Conservation (phyloP, 495 filamentous ascomycete species). For the Penicillium canescens region DNA sequence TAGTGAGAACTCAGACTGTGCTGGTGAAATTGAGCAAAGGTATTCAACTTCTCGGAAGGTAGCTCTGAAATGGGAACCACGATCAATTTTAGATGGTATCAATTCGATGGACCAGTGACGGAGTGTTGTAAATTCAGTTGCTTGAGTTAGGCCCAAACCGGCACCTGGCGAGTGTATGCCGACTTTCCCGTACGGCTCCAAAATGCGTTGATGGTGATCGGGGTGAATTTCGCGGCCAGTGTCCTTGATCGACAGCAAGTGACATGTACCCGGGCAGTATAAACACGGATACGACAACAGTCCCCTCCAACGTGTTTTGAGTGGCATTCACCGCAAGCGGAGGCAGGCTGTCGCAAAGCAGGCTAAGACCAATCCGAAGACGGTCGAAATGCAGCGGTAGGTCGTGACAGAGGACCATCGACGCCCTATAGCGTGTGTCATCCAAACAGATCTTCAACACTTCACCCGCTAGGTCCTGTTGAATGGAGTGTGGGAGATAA, state of each 20-base stretch:
- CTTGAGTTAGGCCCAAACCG: slow-evolving; percentile 17
- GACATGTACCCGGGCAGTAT: not conserved
- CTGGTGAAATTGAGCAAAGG: not conserved
- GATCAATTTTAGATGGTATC: slow-evolving; percentile 11
- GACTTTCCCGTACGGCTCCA: slow-evolving; percentile 17
- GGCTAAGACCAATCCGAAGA: slow-evolving; percentile 8
- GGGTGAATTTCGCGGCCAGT: slow-evolving; percentile 12
- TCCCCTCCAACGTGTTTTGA: slow-evolving; percentile 7
- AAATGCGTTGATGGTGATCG: slow-evolving; percentile 15
- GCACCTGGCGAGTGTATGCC: slow-evolving; percentile 11
- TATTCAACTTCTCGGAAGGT: slow-evolving; percentile 10
- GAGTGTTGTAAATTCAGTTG: slow-evolving; percentile 15
- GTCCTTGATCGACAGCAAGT: slow-evolving; percentile 13
- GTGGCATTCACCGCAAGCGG: slow-evolving; percentile 16
- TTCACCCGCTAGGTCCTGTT: slow-evolving; percentile 2
- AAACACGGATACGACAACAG: slow-evolving; percentile 5
- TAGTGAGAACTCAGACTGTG: not conserved
- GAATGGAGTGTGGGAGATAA: slow-evolving; percentile 8
- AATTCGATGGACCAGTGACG: slow-evolving; percentile 10
- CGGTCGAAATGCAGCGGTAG: not conserved
- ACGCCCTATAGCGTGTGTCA: slow-evolving; percentile 12
- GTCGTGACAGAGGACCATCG: slow-evolving; percentile 9
- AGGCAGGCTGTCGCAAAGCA: slow-evolving; percentile 14
- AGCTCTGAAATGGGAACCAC: slow-evolving; percentile 17
- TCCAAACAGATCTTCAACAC: not conserved